Percentiles rank a stretch among this genome's conserved stretches.
Evolutionary conservation across 2,329 filamentous ascomycete genomes (phyloP).

Genomic region (Aspergillus latus): DNA sequence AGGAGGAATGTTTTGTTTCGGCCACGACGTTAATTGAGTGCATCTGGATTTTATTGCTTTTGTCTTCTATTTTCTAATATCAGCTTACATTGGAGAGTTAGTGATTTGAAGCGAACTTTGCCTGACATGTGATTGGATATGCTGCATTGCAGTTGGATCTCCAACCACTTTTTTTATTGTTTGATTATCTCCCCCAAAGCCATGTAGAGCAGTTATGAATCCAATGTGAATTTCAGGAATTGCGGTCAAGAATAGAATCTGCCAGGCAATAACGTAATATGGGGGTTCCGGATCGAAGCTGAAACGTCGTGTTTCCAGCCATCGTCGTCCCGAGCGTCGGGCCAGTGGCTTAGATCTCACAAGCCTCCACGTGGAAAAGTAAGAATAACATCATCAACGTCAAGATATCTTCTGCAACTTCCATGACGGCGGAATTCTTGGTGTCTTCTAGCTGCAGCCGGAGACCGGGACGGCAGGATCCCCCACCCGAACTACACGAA

Average conservation of each 20-base stretch:
- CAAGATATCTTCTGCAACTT: background rate
- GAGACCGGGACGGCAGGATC: background rate
- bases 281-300: background rate
- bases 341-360: background rate
- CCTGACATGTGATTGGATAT: slow-evolving; percentile 19
- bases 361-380: background rate
- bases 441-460: slow-evolving; percentile 14
- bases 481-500: too few relatives aligned
- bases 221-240: background rate
- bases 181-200: background rate
- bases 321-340: background rate
- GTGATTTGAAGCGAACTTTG: slow-evolving; percentile 22
- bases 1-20: slow-evolving; percentile 29
- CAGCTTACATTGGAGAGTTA: slow-evolving; percentile 21
- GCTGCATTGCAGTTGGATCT: slow-evolving; percentile 15
- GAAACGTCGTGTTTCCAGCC: background rate
- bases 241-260: background rate
- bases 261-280: background rate
- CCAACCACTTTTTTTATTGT: slow-evolving; percentile 4
- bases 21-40: slow-evolving; percentile 29
- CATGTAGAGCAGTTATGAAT: slow-evolving; percentile 4
- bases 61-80: slow-evolving; percentile 19
- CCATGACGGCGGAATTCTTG: slow-evolving; percentile 1
- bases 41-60: slow-evolving; percentile 17
- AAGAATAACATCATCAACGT: background rate